Conservation (phyloP, 345 rosid genomes). For the Punica granatum region DNA sequence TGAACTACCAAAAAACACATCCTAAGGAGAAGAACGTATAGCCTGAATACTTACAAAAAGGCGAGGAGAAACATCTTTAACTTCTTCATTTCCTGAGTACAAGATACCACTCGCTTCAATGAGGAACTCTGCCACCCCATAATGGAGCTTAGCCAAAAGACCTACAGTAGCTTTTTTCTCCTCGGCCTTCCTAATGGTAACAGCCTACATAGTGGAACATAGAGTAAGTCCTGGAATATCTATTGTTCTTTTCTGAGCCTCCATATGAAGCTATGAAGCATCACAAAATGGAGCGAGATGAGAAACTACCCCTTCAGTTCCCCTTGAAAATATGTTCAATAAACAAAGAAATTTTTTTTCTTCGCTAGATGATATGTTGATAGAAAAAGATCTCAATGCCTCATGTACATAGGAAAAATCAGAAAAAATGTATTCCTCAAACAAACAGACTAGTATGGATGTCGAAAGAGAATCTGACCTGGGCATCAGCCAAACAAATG, state of each 20-base stretch:
- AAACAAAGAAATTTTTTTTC: neutral
- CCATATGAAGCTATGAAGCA: neutral
- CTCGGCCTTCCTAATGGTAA: slow-evolving; percentile 56
- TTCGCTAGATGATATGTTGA: neutral
- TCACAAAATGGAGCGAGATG: neutral
- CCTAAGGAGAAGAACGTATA: neutral
- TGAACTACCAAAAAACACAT: neutral
- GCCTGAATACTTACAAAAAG: slow-evolving; percentile 34
- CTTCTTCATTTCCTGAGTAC: slow-evolving; percentile 29
- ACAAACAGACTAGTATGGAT: neutral
- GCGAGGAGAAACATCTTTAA: slow-evolving; percentile 42
- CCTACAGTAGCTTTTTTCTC: slow-evolving; percentile 38
- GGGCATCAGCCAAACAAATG: slow-evolving; percentile 83
- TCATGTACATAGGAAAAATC: neutral
- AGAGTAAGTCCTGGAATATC: neutral
- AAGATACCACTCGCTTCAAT: slow-evolving; percentile 40
- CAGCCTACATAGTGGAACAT: slow-evolving; percentile 31
- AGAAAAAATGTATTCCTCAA: neutral
- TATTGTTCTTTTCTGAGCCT: neutral
- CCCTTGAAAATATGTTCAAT: neutral
- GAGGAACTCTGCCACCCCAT: slow-evolving; percentile 47
- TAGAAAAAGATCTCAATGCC: neutral
- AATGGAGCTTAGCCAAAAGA: slow-evolving; percentile 65
- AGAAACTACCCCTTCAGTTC: neutral
- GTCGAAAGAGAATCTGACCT: slow-evolving; percentile 32